phyloP scores from a whole-genome alignment of 805 yeast species.

The Wickerhamiella cacticola region DNA sequence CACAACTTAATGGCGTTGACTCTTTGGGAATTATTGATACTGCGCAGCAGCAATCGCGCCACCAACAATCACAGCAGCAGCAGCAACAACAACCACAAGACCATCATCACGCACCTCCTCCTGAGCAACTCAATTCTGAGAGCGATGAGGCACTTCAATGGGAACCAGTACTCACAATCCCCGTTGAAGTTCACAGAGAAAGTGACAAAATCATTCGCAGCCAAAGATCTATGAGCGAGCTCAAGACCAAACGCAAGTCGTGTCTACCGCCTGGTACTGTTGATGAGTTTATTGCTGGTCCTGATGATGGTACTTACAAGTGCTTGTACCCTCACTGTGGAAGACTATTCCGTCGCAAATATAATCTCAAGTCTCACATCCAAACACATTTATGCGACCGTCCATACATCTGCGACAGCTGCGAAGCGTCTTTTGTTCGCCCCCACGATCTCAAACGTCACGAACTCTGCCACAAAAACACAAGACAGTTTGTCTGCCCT shows the following conservation, averaged over 20 bases:
- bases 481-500: conserved; percentile 55
- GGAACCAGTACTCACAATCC: conserved; percentile 31
- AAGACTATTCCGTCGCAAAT: conserved; percentile 73
- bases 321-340: conserved; percentile 73
- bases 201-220: conserved; percentile 27
- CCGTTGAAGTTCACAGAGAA: conserved; percentile 26
- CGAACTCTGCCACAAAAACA: conserved; percentile 69
- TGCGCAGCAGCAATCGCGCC: background rate
- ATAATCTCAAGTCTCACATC: conserved; percentile 87
- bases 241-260: conserved; percentile 35
- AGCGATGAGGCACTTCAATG: conserved; percentile 30
- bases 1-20: background rate
- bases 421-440: conserved; percentile 81
- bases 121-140: background rate
- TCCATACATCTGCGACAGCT: conserved; percentile 68
- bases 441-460: conserved; percentile 92
- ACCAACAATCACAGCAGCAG: too few species aligned
- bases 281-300: conserved; percentile 72
- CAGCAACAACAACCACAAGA: background rate
- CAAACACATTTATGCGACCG: conserved; percentile 93
- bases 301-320: conserved; percentile 59
- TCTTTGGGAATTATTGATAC: conserved; percentile 3
- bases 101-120: background rate
- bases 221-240: conserved; percentile 26
- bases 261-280: conserved; percentile 81